Conservation (phyloP, 257 asterid species). For the Solanum microdontum region DNA sequence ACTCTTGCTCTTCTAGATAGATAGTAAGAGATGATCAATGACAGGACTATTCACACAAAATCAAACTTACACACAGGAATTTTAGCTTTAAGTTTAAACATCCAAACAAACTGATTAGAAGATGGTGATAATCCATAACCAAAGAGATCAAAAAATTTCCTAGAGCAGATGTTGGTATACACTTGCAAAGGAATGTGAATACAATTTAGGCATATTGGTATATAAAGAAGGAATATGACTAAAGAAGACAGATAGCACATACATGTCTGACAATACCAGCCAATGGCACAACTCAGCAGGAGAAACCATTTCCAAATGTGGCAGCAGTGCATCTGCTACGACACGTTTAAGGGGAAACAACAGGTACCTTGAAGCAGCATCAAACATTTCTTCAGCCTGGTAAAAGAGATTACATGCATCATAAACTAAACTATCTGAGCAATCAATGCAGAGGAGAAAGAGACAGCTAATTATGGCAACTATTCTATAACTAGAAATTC, state of each 20-base stretch:
- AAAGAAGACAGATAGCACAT: constrained; percentile 16
- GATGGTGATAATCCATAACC: not conserved
- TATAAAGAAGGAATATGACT: not conserved
- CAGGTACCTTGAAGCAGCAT: constrained; percentile 91
- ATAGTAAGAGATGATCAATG: not conserved
- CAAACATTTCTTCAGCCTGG: constrained; percentile 91
- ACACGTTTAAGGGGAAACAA: constrained; percentile 92
- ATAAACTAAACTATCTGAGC: not conserved
- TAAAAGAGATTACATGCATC: not conserved
- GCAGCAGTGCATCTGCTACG: constrained; percentile 84
- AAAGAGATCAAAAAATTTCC: not conserved
- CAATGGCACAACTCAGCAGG: constrained; percentile 88
- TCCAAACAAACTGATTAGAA: not conserved
- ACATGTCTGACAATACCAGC: constrained; percentile 87
- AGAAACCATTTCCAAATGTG: constrained; percentile 68
- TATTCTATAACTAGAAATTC: not conserved
- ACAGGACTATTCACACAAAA: not conserved
- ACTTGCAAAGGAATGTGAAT: not conserved
- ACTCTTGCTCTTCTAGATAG: not conserved
- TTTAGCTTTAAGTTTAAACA: not conserved
- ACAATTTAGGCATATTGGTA: not conserved
- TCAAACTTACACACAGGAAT: not conserved
- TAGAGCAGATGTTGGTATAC: not conserved
- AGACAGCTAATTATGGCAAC: not conserved
- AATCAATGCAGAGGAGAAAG: not conserved